These are phyloP conservation scores for Cavenderia fasciculata DNA, from an alignment of 78 protist genomes.

Conservation along the genomic window DNA sequence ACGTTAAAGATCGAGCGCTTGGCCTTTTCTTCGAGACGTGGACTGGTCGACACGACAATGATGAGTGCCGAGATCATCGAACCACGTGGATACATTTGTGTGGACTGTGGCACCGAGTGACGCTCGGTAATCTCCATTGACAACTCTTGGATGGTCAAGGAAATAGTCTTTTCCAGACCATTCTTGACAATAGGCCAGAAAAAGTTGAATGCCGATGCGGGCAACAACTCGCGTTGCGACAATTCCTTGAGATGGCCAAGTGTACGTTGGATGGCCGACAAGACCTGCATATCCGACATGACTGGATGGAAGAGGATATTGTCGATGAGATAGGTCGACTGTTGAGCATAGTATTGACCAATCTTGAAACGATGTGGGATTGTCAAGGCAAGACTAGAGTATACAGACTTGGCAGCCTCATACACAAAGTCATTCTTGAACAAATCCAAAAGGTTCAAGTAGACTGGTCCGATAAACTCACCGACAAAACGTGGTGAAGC, in stretches of 20 bases:
- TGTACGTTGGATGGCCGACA: constrained; percentile 23
- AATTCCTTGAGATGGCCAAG: constrained; percentile 6
- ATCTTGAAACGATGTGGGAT: constrained; percentile 12
- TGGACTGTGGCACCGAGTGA: constrained; percentile 47
- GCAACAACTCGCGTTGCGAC: neutral
- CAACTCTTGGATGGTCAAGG: constrained; percentile 71
- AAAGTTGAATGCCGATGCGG: constrained; percentile 28
- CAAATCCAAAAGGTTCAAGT: neutral
- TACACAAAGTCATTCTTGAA: neutral
- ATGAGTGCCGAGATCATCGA: constrained; percentile 64
- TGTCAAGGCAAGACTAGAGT: neutral
- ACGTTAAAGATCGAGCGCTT: constrained; percentile 47
- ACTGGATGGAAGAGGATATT: constrained; percentile 13
- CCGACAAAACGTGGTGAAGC: constrained; percentile 28
- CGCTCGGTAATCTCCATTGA: constrained; percentile 64
- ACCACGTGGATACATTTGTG: constrained; percentile 77
- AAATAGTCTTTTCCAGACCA: constrained; percentile 47
- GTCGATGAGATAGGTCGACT: constrained; percentile 1
- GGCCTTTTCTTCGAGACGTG: constrained; percentile 48
- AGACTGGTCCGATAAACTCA: constrained; percentile 32
- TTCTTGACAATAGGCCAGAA: constrained; percentile 71
- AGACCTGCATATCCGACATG: constrained; percentile 34
- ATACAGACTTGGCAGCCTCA: neutral
- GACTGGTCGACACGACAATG: constrained; percentile 34
- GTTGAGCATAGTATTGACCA: constrained; percentile 13